Evolutionary conservation across 176 grass and related monocot species (phyloP).

Genomic region (Pontederia crassipes): DNA sequence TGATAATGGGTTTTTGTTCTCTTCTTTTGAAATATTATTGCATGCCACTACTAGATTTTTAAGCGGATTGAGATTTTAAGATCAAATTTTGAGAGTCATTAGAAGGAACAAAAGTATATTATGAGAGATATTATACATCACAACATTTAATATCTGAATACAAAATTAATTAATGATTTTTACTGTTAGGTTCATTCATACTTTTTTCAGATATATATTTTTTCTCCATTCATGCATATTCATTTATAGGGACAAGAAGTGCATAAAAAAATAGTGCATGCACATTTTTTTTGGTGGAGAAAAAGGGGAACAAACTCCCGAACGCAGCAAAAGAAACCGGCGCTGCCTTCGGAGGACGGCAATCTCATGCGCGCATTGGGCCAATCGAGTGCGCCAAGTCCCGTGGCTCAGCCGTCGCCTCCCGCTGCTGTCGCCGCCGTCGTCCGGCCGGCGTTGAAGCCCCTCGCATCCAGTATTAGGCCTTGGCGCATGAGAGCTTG

Average conservation of each 20-base stretch:
- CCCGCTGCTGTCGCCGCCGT: background rate
- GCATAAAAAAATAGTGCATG: background rate
- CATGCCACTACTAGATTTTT: too few relatives aligned
- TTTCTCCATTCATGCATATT: too few relatives aligned
- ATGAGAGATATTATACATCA: too few relatives aligned
- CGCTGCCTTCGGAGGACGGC: conserved; percentile 59
- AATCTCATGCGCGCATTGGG: conserved; percentile 21
- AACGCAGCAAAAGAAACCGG: background rate
- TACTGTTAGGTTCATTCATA: too few relatives aligned
- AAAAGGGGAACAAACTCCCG: background rate
- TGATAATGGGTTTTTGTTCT: too few relatives aligned
- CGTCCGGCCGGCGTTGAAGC: conserved; percentile 21
- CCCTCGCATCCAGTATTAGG: background rate
- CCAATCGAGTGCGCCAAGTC: background rate
- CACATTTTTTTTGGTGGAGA: background rate
- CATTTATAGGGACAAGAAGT: background rate
- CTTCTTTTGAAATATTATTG: too few relatives aligned
- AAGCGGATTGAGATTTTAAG: too few relatives aligned
- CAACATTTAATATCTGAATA: too few relatives aligned
- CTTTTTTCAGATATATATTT: too few relatives aligned
- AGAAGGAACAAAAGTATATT: too few relatives aligned
- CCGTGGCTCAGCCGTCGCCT: background rate
- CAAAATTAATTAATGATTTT: too few relatives aligned
- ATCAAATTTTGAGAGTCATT: too few relatives aligned
- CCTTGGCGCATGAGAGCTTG: conserved; percentile 31